phyloP scores from a whole-genome alignment of 495 filamentous ascomycete species.

The Hyphodiscus hymeniophilus region DNA sequence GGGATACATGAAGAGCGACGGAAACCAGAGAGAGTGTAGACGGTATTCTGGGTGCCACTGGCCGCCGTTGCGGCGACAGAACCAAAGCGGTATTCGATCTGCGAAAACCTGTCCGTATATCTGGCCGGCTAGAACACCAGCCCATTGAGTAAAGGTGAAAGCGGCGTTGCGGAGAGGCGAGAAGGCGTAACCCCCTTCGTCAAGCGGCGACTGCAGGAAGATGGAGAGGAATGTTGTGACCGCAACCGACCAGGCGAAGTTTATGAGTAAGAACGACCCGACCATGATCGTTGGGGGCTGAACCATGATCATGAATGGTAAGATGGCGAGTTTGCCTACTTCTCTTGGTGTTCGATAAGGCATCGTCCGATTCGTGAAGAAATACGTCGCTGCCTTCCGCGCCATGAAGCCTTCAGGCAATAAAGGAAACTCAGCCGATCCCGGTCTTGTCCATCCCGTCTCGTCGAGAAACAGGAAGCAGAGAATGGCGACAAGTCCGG shows the following conservation, averaged over 20 bases:
- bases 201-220: not conserved
- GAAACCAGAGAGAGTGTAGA: conserved; percentile 35
- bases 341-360: not conserved
- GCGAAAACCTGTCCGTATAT: conserved; percentile 22
- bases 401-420: not conserved
- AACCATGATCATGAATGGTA: not conserved
- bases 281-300: not conserved
- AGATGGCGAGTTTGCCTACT: not conserved
- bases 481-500: not conserved
- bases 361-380: too few relatives aligned
- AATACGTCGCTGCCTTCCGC: not conserved
- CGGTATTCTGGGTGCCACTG: conserved; percentile 43
- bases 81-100: conserved; percentile 35
- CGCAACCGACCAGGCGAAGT: not conserved
- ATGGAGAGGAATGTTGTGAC: not conserved
- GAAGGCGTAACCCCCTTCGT: not conserved
- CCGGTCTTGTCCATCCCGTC: not conserved
- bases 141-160: not conserved
- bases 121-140: not conserved
- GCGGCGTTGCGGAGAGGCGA: not conserved
- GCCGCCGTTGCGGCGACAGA: conserved; percentile 27
- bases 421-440: not conserved
- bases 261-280: not conserved
- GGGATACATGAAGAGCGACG: conserved; percentile 20
- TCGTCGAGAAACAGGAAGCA: not conserved